phyloP scores from a whole-genome alignment of 495 filamentous ascomycete genomes.

The Aspergillus coremiiformis region DNA sequence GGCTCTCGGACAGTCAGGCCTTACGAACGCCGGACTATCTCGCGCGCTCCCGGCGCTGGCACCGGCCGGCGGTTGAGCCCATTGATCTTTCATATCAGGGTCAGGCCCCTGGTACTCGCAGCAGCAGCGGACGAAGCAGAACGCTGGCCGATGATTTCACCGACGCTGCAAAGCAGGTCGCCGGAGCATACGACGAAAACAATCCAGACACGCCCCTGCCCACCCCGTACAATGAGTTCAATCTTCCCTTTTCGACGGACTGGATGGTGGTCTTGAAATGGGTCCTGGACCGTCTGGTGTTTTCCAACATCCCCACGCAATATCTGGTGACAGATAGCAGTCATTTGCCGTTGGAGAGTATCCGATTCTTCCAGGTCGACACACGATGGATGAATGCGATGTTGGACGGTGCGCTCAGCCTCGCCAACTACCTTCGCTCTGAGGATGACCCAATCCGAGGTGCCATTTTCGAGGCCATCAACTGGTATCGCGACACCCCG shows the following conservation, averaged over 20 bases:
- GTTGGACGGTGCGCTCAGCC: conserved; percentile 40
- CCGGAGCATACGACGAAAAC: too few species aligned
- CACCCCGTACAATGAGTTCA: conserved; percentile 26
- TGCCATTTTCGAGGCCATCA: conserved; percentile 27
- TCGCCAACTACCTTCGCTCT: conserved; percentile 32
- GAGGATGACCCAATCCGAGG: conserved; percentile 18
- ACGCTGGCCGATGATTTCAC: not conserved
- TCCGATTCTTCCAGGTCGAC: conserved; percentile 46
- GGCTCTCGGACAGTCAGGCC: not conserved
- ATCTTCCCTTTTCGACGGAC: conserved; percentile 21
- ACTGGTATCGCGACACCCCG: conserved; percentile 17
- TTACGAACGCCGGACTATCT: too few species aligned
- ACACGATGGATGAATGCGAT: conserved; percentile 35
- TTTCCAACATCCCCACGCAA: conserved; percentile 33
- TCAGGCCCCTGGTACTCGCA: too few species aligned
- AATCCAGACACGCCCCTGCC: too few species aligned
- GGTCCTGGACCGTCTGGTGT: conserved; percentile 31
- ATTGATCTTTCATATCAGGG: not conserved
- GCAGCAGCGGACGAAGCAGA: not conserved
- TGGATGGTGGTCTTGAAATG: conserved; percentile 29
- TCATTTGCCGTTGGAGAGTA: conserved; percentile 29
- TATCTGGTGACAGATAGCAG: conserved; percentile 34
- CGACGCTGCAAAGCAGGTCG: not conserved
- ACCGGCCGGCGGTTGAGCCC: not conserved
- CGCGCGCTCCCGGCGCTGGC: conserved; percentile 2